Conservation (phyloP, 805 yeast genomes). For the Scheffersomyces lignosus region DNA sequence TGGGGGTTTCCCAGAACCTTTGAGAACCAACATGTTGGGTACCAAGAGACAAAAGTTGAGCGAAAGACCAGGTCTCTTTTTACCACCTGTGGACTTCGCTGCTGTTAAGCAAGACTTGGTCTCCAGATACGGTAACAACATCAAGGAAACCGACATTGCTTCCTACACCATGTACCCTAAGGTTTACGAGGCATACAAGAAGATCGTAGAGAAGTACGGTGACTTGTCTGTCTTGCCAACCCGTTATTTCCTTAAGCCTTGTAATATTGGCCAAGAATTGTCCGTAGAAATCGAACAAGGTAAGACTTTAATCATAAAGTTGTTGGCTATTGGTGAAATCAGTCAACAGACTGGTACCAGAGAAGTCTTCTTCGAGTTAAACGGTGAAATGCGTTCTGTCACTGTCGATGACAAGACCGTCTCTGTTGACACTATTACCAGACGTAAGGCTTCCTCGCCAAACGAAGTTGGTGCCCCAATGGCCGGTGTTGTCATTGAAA, state of each 20-base stretch:
- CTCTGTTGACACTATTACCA: constrained; percentile 78
- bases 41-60: constrained; percentile 91
- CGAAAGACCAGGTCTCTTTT: constrained; percentile 87
- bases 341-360: constrained; percentile 83
- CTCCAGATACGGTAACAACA: constrained; percentile 68
- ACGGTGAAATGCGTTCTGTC: constrained; percentile 97
- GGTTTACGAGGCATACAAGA: constrained; percentile 87
- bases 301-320: constrained; percentile 86
- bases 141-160: constrained; percentile 88
- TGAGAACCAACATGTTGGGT: constrained; percentile 85
- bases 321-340: constrained; percentile 90
- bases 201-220: constrained; percentile 74
- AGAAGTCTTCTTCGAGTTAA: constrained; percentile 96
- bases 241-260: constrained; percentile 82
- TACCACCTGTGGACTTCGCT: constrained; percentile 80
- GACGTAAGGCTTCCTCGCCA: constrained; percentile 92
- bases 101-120: constrained; percentile 70
- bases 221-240: constrained; percentile 95
- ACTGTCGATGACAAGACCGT: constrained; percentile 86
- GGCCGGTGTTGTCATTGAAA: constrained; percentile 98
- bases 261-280: constrained; percentile 85
- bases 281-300: constrained; percentile 91
- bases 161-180: constrained; percentile 97
- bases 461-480: constrained; percentile 97
- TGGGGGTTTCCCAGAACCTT: constrained; percentile 99